Percentiles rank a stretch among this genome's conserved stretches.
Conservation (phyloP, 768 basidiomycete genomes). For the Boletus rubropictus region DNA sequence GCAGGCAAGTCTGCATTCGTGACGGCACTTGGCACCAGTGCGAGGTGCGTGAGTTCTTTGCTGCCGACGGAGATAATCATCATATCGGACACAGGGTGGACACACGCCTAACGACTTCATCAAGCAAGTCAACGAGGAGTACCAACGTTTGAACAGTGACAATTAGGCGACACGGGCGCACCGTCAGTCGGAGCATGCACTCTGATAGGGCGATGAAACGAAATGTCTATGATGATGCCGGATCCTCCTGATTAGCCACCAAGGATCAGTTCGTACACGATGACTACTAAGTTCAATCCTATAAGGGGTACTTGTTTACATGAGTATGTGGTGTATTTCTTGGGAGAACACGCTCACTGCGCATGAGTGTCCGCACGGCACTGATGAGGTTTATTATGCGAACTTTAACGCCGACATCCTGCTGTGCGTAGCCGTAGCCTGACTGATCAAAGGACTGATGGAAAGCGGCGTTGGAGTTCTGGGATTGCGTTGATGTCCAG, state of each 20-base stretch:
- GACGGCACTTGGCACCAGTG: slow-evolving; percentile 78
- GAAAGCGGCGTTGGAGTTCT: slow-evolving; percentile 50
- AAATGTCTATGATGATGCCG: slow-evolving; percentile 13
- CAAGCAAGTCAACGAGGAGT: slow-evolving; percentile 69
- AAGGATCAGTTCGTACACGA: slow-evolving; percentile 76
- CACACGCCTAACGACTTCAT: slow-evolving; percentile 73
- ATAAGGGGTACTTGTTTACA: slow-evolving; percentile 79
- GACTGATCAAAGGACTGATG: slow-evolving; percentile 65
- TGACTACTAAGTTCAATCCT: slow-evolving; percentile 78
- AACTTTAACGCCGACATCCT: slow-evolving; percentile 71
- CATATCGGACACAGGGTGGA: slow-evolving; percentile 49
- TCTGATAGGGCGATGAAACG: slow-evolving; percentile 14
- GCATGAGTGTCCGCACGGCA: slow-evolving; percentile 93
- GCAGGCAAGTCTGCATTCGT: slow-evolving; percentile 61
- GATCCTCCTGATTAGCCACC: slow-evolving; percentile 37
- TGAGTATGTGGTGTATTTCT: slow-evolving; percentile 15
- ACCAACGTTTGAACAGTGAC: slow-evolving; percentile 51
- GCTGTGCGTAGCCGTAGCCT: slow-evolving; percentile 48
- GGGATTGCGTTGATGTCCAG: slow-evolving; percentile 71
- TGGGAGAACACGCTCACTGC: slow-evolving; percentile 62
- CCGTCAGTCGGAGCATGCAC: slow-evolving; percentile 2
- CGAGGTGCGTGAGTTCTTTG: slow-evolving; percentile 45
- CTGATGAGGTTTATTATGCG: slow-evolving; percentile 88
- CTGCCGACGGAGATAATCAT: slow-evolving; percentile 22
- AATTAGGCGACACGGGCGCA: slow-evolving; percentile 17